Evolutionary conservation across 352 stramenopile species (phyloP).

Genomic region (Thraustochytrium sp.): DNA sequence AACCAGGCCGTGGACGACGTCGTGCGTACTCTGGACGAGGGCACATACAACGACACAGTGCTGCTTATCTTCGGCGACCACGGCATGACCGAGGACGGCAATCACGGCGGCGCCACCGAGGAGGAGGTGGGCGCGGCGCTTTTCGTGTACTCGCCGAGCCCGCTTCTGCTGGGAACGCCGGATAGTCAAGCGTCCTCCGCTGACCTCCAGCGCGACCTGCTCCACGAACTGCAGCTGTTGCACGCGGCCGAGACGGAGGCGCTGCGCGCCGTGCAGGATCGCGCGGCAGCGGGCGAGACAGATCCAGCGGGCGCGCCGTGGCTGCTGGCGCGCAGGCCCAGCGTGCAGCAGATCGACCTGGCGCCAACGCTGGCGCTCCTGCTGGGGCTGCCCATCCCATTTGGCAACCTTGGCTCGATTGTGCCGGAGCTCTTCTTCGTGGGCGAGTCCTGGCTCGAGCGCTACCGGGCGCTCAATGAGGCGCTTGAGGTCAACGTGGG

Average conservation of each 20-base stretch:
- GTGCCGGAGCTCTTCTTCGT: conserved; percentile 76
- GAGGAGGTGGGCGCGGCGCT: conserved; percentile 90
- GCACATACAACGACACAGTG: conserved; percentile 59
- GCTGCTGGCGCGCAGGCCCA: neutral
- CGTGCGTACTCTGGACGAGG: conserved; percentile 61
- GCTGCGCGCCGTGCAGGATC: neutral
- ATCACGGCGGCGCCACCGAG: conserved; percentile 90
- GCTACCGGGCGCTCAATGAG: conserved; percentile 59
- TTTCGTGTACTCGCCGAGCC: conserved; percentile 71
- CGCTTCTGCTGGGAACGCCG: neutral
- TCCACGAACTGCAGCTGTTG: neutral
- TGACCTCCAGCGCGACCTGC: neutral
- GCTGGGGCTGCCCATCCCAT: conserved; percentile 88
- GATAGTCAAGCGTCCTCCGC: neutral
- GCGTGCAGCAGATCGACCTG: conserved; percentile 88
- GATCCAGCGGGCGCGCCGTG: neutral
- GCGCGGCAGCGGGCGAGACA: neutral
- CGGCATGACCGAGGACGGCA: conserved; percentile 95
- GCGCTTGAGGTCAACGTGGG: conserved; percentile 70
- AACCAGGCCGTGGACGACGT: conserved; percentile 75
- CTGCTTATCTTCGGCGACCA: conserved; percentile 93
- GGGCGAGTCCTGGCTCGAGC: conserved; percentile 36
- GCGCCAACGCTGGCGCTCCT: conserved; percentile 89
- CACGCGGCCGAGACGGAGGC: neutral
- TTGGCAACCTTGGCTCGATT: conserved; percentile 84